A percentile compares a stretch with the other conserved stretches of the same genome.
phyloP scores from a whole-genome alignment of 2,329 filamentous ascomycete genomes.

The Penicillium verrucosum region DNA sequence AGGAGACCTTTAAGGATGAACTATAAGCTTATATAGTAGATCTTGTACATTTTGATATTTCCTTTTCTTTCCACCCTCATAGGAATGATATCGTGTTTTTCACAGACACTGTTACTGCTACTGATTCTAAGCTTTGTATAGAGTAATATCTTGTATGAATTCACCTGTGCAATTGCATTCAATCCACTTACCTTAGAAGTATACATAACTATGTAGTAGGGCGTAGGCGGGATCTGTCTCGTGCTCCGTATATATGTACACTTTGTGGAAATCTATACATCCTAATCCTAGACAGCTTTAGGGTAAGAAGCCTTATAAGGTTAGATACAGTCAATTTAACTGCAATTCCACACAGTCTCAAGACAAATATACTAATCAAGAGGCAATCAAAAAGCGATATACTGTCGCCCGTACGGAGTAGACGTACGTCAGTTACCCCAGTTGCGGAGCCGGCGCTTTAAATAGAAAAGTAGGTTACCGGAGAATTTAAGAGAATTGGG shows the following conservation, averaged over 20 bases:
- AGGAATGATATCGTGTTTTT: background rate
- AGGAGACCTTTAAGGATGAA: conserved; percentile 43
- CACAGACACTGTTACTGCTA: background rate
- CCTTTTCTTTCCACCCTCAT: background rate
- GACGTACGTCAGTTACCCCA: conserved; percentile 23
- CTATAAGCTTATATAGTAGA: conserved; percentile 26
- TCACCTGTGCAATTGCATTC: too few relatives aligned
- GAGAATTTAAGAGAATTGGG: background rate
- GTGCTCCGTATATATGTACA: background rate
- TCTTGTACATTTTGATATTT: conserved; percentile 5
- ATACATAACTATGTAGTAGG: too few relatives aligned
- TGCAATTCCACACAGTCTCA: background rate
- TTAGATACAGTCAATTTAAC: background rate
- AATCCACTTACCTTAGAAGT: too few relatives aligned
- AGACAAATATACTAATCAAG: background rate
- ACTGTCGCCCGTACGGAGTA: background rate
- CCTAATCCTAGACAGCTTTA: background rate
- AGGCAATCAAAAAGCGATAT: background rate
- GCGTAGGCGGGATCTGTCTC: background rate
- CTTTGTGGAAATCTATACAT: background rate
- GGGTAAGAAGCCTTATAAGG: too few relatives aligned
- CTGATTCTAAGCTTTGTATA: background rate
- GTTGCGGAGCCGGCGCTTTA: conserved; percentile 9
- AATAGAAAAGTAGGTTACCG: background rate
- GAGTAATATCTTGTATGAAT: too few relatives aligned